phyloP scores from a whole-genome alignment of 257 asterid species.

The Solanum raphanifolium region DNA sequence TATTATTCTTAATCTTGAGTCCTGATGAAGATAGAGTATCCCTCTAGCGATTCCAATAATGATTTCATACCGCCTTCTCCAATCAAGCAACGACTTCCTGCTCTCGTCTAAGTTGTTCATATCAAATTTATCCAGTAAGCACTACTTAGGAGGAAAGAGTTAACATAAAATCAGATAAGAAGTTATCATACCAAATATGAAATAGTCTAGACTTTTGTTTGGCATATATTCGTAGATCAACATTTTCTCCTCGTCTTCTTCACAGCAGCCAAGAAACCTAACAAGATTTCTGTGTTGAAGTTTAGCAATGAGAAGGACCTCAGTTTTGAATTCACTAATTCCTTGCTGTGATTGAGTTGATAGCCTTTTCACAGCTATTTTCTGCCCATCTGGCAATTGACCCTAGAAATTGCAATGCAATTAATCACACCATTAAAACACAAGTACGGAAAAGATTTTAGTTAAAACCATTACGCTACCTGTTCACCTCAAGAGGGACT shows the following conservation, averaged over 20 bases:
- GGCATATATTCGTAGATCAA: constrained; percentile 24
- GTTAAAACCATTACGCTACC: neutral
- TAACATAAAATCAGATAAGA: neutral
- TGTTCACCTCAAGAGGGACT: neutral
- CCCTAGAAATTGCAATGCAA: constrained; percentile 3
- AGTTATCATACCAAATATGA: constrained; percentile 19
- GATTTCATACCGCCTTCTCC: constrained; percentile 7
- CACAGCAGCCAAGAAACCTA: constrained; percentile 19
- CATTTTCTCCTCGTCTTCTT: constrained; percentile 21
- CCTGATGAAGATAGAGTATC: constrained; percentile 12
- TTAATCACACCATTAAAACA: neutral
- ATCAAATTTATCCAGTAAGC: neutral
- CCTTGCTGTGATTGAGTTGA: constrained; percentile 20
- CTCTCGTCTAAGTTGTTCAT: neutral
- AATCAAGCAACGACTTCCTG: neutral
- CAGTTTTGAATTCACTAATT: constrained; percentile 19
- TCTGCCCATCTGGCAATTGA: constrained; percentile 5
- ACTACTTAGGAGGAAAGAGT: neutral
- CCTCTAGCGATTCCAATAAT: constrained; percentile 13
- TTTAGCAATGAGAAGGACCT: constrained; percentile 20
- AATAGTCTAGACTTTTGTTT: constrained; percentile 22
- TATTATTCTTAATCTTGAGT: constrained; percentile 5
- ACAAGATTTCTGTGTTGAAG: constrained; percentile 28
- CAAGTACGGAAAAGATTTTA: neutral
- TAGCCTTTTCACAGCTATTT: constrained; percentile 23